Percentiles rank a stretch among this genome's conserved stretches.
phyloP scores from a whole-genome alignment of 2,329 filamentous ascomycete genomes.

The Aspergillus phoenicis region DNA sequence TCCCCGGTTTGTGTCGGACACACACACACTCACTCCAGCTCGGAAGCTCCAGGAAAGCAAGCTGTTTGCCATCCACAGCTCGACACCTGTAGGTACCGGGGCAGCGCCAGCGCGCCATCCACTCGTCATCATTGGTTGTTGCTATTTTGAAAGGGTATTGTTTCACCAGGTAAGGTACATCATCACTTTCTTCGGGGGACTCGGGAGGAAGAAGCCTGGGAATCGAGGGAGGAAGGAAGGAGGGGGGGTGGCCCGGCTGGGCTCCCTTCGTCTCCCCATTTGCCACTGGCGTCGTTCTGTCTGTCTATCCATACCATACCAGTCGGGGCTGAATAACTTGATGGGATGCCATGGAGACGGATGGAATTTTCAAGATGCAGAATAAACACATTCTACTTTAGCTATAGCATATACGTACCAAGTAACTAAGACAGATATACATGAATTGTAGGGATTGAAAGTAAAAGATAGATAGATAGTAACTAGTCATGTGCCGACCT shows the following conservation, averaged over 20 bases:
- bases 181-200: neutral
- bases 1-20: neutral
- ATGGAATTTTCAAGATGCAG: too few relatives aligned
- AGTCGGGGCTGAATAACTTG: neutral
- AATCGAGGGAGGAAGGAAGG: neutral
- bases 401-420: too few relatives aligned
- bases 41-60: constrained; percentile 8
- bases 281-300: neutral
- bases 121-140: neutral
- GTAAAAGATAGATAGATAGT: neutral
- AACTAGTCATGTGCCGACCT: neutral
- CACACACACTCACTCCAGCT: neutral
- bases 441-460: too few relatives aligned
- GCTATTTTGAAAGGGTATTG: neutral
- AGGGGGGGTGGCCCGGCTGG: neutral
- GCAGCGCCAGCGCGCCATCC: neutral
- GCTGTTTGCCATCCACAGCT: neutral
- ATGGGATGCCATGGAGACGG: neutral
- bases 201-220: neutral
- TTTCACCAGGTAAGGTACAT: neutral
- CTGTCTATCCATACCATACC: neutral
- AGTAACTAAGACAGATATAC: too few relatives aligned
- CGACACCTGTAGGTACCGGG: neutral
- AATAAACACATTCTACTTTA: neutral
- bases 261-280: neutral